These are phyloP conservation scores for Otatea glauca DNA, from an alignment of 176 grass and related monocot species.

Conservation along the genomic window DNA sequence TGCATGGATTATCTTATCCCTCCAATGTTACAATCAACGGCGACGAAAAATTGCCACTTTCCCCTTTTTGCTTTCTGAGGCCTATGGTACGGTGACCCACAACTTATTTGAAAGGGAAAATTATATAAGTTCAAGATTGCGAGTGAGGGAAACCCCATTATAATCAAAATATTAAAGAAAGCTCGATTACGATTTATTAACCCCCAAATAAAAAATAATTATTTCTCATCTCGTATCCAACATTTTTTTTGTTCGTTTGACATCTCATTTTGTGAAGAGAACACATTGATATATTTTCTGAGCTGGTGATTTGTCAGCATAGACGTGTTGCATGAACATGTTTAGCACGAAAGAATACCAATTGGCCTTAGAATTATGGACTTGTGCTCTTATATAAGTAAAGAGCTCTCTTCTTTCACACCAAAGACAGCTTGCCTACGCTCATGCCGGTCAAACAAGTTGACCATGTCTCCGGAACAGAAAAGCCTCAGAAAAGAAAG, in stretches of 20 bases:
- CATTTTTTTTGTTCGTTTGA: constrained; percentile 7
- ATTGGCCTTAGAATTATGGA: not conserved
- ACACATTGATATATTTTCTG: not conserved
- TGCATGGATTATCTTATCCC: not conserved
- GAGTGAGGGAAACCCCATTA: not conserved
- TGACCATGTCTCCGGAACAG: not conserved
- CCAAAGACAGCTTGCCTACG: not conserved
- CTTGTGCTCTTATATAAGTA: not conserved
- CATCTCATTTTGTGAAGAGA: not conserved
- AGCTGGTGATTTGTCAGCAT: constrained; percentile 39
- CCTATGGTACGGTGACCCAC: not conserved
- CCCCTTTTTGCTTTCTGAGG: not conserved
- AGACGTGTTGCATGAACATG: not conserved
- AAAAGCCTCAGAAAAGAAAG: not conserved
- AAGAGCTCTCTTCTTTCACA: not conserved
- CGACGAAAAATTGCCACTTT: not conserved
- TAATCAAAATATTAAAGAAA: constrained; percentile 9
- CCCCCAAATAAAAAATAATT: not conserved
- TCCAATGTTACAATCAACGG: not conserved
- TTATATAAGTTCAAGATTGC: not conserved
- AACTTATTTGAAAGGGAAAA: constrained; percentile 2
- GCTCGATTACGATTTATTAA: constrained; percentile 9
- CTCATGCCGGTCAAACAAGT: constrained; percentile 13
- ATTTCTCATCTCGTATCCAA: not conserved
- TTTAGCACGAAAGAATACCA: constrained; percentile 4